Conservation (phyloP, 2,329 filamentous ascomycete species). For the Macrophomina phaseolina region DNA sequence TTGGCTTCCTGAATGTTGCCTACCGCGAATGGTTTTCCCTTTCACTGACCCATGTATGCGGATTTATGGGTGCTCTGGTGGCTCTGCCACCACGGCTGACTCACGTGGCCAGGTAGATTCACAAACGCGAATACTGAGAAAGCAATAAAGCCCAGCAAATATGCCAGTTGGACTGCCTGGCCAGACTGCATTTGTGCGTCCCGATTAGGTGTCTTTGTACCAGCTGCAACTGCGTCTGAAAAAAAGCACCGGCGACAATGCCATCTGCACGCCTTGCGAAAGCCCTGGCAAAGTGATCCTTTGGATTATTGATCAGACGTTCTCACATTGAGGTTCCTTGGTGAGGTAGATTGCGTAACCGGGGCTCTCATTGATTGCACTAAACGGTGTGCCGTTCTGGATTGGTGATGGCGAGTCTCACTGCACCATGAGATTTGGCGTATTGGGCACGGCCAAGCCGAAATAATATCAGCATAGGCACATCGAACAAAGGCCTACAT, state of each 20-base stretch:
- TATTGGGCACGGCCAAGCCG: conserved; percentile 51
- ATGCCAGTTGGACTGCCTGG: conserved; percentile 36
- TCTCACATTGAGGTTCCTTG: conserved; percentile 56
- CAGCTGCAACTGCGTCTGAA: conserved; percentile 39
- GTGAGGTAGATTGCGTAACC: conserved; percentile 55
- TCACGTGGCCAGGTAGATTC: too few species aligned
- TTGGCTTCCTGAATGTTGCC: too few species aligned
- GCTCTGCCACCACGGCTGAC: too few species aligned
- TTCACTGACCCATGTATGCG: too few species aligned
- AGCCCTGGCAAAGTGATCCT: conserved; percentile 55
- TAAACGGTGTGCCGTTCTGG: conserved; percentile 49
- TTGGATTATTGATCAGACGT: conserved; percentile 55
- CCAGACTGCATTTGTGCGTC: conserved; percentile 47
- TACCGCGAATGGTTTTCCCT: too few species aligned
- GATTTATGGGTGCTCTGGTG: too few species aligned
- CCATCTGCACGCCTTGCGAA: conserved; percentile 56
- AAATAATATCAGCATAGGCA: conserved; percentile 44
- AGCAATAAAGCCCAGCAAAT: too few species aligned
- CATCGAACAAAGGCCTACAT: background rate
- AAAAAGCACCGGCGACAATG: conserved; percentile 39
- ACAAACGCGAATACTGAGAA: too few species aligned
- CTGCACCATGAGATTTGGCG: conserved; percentile 53
- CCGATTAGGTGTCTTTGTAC: conserved; percentile 51
- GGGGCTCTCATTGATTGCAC: conserved; percentile 47
- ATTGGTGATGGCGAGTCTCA: conserved; percentile 47